Evolutionary conservation across 1,284 basidiomycete genomes (phyloP).

Genomic region (Leccinum subatratum): DNA sequence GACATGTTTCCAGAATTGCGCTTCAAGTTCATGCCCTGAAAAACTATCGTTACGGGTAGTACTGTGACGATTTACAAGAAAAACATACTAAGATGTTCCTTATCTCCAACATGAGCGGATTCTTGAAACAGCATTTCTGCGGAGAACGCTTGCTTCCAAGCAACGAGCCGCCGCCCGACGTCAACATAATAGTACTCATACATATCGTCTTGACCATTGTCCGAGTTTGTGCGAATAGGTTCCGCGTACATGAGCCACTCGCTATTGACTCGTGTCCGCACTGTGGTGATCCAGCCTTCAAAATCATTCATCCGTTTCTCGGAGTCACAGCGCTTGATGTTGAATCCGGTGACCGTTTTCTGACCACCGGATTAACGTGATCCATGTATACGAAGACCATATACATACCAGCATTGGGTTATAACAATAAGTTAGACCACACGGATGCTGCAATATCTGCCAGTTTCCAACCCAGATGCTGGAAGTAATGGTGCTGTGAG

Average conservation of each 20-base stretch:
- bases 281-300: not conserved
- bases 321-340: not conserved
- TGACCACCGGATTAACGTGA: not conserved
- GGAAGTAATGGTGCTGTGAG: not conserved
- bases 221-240: not conserved
- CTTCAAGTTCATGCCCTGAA: not conserved
- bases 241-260: not conserved
- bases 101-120: not conserved
- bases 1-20: not conserved
- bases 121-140: not conserved
- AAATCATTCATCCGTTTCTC: not conserved
- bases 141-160: not conserved
- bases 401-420: not conserved
- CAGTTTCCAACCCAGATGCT: not conserved
- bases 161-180: not conserved
- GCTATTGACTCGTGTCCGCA: not conserved
- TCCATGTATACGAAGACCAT: not conserved
- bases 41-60: not conserved
- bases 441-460: not conserved
- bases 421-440: not conserved
- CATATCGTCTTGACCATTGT: not conserved
- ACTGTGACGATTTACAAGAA: not conserved
- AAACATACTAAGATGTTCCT: not conserved
- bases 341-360: not conserved
- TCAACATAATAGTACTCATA: not conserved